Base-by-base conservation (phyloP, 148 eudicot species). In the Talinum fruticosum region DNA sequence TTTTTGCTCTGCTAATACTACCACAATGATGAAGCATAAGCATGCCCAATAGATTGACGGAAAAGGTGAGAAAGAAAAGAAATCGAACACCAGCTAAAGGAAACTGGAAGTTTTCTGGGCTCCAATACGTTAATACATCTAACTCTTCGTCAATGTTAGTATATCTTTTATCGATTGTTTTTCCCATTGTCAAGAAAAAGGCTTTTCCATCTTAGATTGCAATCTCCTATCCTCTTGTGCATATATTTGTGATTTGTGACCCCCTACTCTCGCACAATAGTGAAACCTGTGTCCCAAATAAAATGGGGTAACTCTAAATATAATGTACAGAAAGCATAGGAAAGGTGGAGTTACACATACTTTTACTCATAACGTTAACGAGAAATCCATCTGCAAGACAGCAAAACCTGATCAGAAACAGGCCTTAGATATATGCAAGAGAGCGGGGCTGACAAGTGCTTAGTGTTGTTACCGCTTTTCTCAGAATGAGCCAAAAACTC, bases 311-410 rank as follows among this genome's bases (percentile, higher is more conserved):
- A 26, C 66, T 28, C 66, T n/a, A 62, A 28, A 62, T 3, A 57
- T 66, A 64, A 49, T 19, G 45, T 28, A 30, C 23, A 49, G 15
- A 18, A 70, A 71, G 26, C 75, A 59, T 71, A 24, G 49, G 37
- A 44, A 70, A 26, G 32, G 34, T 73, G 57, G 37, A 78, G 70
- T 32, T 41, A 13, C 19, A 79, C 96, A 37, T 93, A 96, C 99
- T 96, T 88, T 93, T 93, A 76, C 86, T 90, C 91, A 96, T 90
- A 45, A 93, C 94, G 82, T 89, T 92, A 62, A 90, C 91, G 86
- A 96, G 93, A 79, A 96, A 96, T 81, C 93, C 99, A 86, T 96
- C 99, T 96, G 92, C 89, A 57, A 66, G 57, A 70, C 66, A 67
- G 35, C 57, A 72, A 61, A 34, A 28, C 36, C 13, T 74, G 73